phyloP scores from a whole-genome alignment of 768 basidiomycete species.

The Boletus rufocinnamomeus region DNA sequence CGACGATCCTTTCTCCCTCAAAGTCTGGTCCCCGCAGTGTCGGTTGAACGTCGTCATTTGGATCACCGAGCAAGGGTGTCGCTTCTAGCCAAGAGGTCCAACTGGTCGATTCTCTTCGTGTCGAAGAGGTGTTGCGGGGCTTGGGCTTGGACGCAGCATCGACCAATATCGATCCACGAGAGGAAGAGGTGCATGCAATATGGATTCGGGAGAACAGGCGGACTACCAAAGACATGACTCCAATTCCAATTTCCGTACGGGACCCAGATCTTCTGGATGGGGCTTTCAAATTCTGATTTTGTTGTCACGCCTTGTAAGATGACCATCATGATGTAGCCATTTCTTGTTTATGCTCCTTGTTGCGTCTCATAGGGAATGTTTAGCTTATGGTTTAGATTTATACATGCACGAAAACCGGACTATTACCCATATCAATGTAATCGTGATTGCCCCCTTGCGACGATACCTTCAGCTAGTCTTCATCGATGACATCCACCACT shows the following conservation, averaged over 20 bases:
- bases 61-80: constrained; percentile 30
- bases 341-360: constrained; percentile 15
- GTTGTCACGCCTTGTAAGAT: constrained; percentile 2
- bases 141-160: constrained; percentile 43
- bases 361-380: constrained; percentile 12
- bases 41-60: constrained; percentile 61
- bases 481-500: constrained; percentile 52
- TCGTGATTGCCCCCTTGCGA: constrained; percentile 11
- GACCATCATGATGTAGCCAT: constrained; percentile 9
- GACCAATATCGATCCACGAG: constrained; percentile 37
- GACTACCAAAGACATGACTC: constrained; percentile 39
- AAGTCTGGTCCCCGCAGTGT: constrained; percentile 55
- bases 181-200: constrained; percentile 46
- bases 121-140: constrained; percentile 71
- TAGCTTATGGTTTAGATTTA: constrained; percentile 31
- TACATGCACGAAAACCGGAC: constrained; percentile 7
- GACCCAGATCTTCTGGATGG: constrained; percentile 29
- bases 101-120: constrained; percentile 62
- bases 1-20: constrained; percentile 39
- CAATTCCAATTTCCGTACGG: constrained; percentile 12
- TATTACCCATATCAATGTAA: constrained; percentile 13
- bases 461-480: background rate
- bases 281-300: constrained; percentile 37
- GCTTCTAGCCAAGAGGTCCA: constrained; percentile 45
- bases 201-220: constrained; percentile 43